Percentiles rank a stretch among this genome's conserved stretches.
Conservation (phyloP, 805 yeast species). For the Candida sphagnicola region DNA sequence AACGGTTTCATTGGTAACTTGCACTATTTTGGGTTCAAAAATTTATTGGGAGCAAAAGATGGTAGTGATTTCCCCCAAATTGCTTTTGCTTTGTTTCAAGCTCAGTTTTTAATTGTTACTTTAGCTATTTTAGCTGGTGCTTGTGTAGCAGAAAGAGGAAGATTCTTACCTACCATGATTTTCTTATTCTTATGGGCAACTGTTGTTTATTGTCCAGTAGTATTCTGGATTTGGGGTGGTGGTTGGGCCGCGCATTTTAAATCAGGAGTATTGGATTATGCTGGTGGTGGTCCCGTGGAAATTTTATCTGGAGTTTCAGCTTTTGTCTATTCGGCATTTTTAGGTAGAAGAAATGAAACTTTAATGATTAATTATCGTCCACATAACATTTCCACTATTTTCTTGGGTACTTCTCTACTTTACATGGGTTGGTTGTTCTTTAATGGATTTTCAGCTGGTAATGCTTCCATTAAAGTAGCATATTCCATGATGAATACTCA, state of each 20-base stretch:
- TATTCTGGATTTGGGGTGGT: slow-evolving; percentile 93
- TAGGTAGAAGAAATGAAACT: slow-evolving; percentile 75
- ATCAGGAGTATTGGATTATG: slow-evolving; percentile 93
- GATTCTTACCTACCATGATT: slow-evolving; percentile 78
- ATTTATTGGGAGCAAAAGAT: slow-evolving; percentile 50
- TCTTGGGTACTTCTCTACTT: slow-evolving; percentile 79
- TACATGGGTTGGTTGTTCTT: slow-evolving; percentile 98
- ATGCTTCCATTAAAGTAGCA: slow-evolving; percentile 78
- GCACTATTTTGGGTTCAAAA: slow-evolving; percentile 74
- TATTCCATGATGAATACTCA: slow-evolving; percentile 92
- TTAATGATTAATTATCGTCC: slow-evolving; percentile 87
- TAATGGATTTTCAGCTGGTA: slow-evolving; percentile 85
- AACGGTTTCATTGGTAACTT: slow-evolving; percentile 88
- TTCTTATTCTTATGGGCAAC: slow-evolving; percentile 88
- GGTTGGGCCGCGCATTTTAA: slow-evolving; percentile 81
- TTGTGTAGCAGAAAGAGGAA: slow-evolving; percentile 82
- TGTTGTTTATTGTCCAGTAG: slow-evolving; percentile 89
- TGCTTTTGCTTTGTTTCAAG: slow-evolving; percentile 81
- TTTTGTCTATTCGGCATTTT: slow-evolving; percentile 73
- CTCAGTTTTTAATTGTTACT: slow-evolving; percentile 91
- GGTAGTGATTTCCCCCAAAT: slow-evolving; percentile 68
- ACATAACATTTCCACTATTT: slow-evolving; percentile 88
- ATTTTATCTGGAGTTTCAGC: slow-evolving; percentile 90
- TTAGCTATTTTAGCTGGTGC: slow-evolving; percentile 90
- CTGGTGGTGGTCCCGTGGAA: slow-evolving; percentile 98